Evolutionary conservation across 2,329 filamentous ascomycete genomes (phyloP).

Genomic region (Exophiala oligosperma): DNA sequence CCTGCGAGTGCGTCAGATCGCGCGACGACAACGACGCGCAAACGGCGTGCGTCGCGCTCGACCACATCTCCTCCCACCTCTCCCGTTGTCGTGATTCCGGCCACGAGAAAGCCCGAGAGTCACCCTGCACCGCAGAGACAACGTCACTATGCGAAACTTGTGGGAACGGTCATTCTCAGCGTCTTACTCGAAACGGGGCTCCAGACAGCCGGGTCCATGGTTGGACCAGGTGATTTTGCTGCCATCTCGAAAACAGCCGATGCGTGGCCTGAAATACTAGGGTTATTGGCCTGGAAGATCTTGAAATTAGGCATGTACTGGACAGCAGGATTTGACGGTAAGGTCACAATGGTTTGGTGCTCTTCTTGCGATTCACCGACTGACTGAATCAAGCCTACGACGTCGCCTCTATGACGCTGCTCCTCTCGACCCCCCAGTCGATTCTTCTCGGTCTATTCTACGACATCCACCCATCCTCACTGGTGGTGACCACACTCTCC

Average conservation of each 20-base stretch:
- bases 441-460: slow-evolving; percentile 80
- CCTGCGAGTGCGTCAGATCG: slow-evolving; percentile 9
- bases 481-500: slow-evolving; percentile 63
- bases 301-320: slow-evolving; percentile 71
- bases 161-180: slow-evolving; percentile 51
- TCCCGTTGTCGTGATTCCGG: slow-evolving; percentile 14
- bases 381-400: slow-evolving; percentile 57
- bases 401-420: slow-evolving; percentile 62
- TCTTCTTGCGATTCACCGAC: not conserved
- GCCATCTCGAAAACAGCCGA: slow-evolving; percentile 65
- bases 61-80: slow-evolving; percentile 8
- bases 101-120: not conserved
- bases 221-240: slow-evolving; percentile 66
- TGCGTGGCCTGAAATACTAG: slow-evolving; percentile 61
- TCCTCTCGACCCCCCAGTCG: slow-evolving; percentile 74
- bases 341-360: slow-evolving; percentile 12
- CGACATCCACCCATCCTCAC: slow-evolving; percentile 61
- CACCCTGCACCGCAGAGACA: not conserved
- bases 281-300: slow-evolving; percentile 57
- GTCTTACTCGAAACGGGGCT: slow-evolving; percentile 64
- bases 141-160: slow-evolving; percentile 40
- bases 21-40: slow-evolving; percentile 11
- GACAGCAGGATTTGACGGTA: slow-evolving; percentile 68
- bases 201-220: slow-evolving; percentile 61
- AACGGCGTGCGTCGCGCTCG: slow-evolving; percentile 11